A percentile compares a stretch with the other conserved stretches of the same genome.
Conservation (phyloP, 768 basidiomycete species). For the Rhizopogon vinicolor region DNA sequence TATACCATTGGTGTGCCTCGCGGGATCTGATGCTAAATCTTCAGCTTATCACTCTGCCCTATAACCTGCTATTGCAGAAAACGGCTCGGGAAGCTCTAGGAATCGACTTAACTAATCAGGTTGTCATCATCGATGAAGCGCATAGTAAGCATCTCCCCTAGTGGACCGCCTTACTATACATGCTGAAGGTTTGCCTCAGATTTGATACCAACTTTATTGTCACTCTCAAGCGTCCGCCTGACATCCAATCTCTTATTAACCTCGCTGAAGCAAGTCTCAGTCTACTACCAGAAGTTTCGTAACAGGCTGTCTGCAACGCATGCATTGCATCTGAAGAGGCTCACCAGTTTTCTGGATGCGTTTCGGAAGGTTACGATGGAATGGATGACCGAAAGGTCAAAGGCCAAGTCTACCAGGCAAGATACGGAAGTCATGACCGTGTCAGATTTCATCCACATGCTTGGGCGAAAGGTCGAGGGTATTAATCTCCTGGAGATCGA, state of each 20-base stretch:
- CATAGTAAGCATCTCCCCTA: constrained; percentile 62
- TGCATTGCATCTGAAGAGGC: constrained; percentile 73
- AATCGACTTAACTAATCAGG: constrained; percentile 78
- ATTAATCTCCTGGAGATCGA: constrained; percentile 85
- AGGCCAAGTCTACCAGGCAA: constrained; percentile 7
- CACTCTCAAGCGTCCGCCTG: constrained; percentile 72
- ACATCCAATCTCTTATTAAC: constrained; percentile 49
- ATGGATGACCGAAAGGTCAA: constrained; percentile 36
- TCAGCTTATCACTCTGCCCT: constrained; percentile 88
- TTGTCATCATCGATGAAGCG: constrained; percentile 93
- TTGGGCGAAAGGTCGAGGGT: constrained; percentile 66
- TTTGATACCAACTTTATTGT: constrained; percentile 84
- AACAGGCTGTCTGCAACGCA: constrained; percentile 71
- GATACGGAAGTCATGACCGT: constrained; percentile 65
- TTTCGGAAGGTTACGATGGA: constrained; percentile 54
- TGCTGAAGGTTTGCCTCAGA: constrained; percentile 39
- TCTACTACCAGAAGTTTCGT: constrained; percentile 75
- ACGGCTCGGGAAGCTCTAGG: constrained; percentile 82
- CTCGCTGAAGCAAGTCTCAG: constrained; percentile 70
- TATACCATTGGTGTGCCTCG: not conserved
- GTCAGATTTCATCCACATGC: constrained; percentile 53
- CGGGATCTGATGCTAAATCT: not conserved
- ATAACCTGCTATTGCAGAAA: constrained; percentile 84
- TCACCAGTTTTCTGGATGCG: constrained; percentile 68
- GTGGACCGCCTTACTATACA: not conserved